These are phyloP conservation scores for Saxophila tyrrhenica DNA, from an alignment of 495 filamentous ascomycete genomes.

Conservation along the genomic window DNA sequence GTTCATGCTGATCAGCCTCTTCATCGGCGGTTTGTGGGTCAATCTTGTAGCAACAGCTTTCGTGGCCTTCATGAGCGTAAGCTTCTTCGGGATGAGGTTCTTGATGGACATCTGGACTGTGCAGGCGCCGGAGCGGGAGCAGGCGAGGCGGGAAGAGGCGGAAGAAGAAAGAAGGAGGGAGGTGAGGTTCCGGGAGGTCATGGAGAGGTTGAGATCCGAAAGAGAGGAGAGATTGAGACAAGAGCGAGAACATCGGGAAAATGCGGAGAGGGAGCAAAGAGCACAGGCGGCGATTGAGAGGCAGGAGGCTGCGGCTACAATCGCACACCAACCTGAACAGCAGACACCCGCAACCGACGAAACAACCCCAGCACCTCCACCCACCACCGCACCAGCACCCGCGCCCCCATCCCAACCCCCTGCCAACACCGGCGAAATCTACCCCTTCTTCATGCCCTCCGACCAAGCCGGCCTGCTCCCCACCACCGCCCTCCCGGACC, in stretches of 20 bases:
- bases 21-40: slow-evolving; percentile 54
- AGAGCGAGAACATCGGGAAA: no score
- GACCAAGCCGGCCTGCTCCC: slow-evolving; percentile 67
- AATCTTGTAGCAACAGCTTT: slow-evolving; percentile 58
- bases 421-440: slow-evolving; percentile 41
- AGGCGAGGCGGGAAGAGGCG: slow-evolving; percentile 5
- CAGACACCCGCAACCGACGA: not conserved
- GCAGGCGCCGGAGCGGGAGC: slow-evolving; percentile 62
- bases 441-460: slow-evolving; percentile 67
- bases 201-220: slow-evolving; percentile 6
- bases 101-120: slow-evolving; percentile 78
- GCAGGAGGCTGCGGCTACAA: not conserved
- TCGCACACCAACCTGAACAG: not conserved
- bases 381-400: not conserved
- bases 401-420: slow-evolving; percentile 43
- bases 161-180: slow-evolving; percentile 13
- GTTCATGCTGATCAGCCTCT: slow-evolving; percentile 53
- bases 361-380: not conserved
- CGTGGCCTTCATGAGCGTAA: slow-evolving; percentile 58
- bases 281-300: not conserved
- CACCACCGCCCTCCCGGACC: slow-evolving; percentile 28
- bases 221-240: slow-evolving; percentile 1
- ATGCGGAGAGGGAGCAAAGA: no score
- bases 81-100: slow-evolving; percentile 71
- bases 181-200: slow-evolving; percentile 3